Evolutionary conservation across 257 asterid species (phyloP).

Genomic region (Solanum chiquidenum): DNA sequence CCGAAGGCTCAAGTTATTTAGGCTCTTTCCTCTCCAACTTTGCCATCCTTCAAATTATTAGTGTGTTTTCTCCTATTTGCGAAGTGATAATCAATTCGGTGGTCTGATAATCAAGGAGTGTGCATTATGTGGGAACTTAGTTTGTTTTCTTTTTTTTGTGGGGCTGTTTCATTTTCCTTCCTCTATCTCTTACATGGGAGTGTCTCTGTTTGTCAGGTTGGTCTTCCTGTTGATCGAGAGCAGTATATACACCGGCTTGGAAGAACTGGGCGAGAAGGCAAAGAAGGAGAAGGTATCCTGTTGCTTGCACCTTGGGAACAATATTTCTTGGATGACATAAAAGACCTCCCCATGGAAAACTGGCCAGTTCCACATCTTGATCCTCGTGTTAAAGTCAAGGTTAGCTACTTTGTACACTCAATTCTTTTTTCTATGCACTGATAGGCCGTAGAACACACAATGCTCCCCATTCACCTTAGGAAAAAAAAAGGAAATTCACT

Average conservation of each 20-base stretch:
- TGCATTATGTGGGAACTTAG: neutral
- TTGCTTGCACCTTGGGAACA: constrained; percentile 93
- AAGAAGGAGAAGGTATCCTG: constrained; percentile 68
- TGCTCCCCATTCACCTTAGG: neutral
- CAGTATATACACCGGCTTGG: constrained; percentile 89
- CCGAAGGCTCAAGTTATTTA: neutral
- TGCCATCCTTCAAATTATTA: neutral
- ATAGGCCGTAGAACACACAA: neutral
- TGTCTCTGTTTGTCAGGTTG: constrained; percentile 36
- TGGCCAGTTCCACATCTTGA: constrained; percentile 30
- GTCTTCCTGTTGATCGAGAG: constrained; percentile 72
- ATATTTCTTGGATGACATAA: constrained; percentile 64
- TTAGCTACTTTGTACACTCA: constrained; percentile 4
- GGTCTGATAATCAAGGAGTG: neutral
- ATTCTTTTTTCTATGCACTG: neutral
- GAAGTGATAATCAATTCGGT: neutral
- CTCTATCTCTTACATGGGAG: neutral
- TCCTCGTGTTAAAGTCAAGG: constrained; percentile 45
- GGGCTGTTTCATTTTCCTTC: neutral
- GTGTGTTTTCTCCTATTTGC: neutral
- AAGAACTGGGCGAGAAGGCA: constrained; percentile 90
- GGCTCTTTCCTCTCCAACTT: neutral
- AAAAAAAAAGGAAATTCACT: neutral
- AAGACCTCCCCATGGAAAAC: constrained; percentile 69
- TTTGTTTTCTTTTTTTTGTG: neutral